Evolutionary conservation across 2,329 filamentous ascomycete species (phyloP).

Genomic region (Cytospora piceicola): DNA sequence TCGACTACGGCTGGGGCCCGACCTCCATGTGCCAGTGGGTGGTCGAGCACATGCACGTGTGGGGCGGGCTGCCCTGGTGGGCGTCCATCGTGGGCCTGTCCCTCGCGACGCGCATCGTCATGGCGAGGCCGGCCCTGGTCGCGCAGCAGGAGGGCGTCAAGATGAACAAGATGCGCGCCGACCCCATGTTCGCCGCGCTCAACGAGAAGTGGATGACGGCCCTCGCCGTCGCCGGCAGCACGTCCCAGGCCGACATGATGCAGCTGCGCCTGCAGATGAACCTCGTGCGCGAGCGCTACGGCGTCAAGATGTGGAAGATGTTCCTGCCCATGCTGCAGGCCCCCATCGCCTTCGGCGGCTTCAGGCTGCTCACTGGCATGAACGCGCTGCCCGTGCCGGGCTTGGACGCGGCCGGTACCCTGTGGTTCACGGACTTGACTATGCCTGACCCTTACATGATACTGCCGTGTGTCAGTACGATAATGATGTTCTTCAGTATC

Average conservation of each 20-base stretch:
- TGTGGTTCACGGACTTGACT: slow-evolving; percentile 83
- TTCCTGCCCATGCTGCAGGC: slow-evolving; percentile 61
- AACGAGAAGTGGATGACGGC: slow-evolving; percentile 56
- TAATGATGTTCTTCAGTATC: slow-evolving; percentile 60
- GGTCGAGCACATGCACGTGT: slow-evolving; percentile 83
- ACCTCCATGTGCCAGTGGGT: slow-evolving; percentile 73
- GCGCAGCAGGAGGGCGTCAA: slow-evolving; percentile 66
- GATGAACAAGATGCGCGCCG: slow-evolving; percentile 59
- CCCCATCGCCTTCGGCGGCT: slow-evolving; percentile 79
- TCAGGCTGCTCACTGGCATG: slow-evolving; percentile 78
- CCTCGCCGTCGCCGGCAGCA: slow-evolving; percentile 37
- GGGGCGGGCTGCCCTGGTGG: slow-evolving; percentile 79
- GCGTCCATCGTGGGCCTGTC: slow-evolving; percentile 70
- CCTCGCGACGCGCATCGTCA: slow-evolving; percentile 63
- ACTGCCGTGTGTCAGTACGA: slow-evolving; percentile 66
- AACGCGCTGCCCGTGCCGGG: slow-evolving; percentile 77
- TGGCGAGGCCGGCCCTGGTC: slow-evolving; percentile 68
- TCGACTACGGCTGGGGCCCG: slow-evolving; percentile 86
- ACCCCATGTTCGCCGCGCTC: slow-evolving; percentile 58
- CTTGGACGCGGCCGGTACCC: slow-evolving; percentile 68
- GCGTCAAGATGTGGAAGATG: slow-evolving; percentile 54
- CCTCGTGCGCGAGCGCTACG: slow-evolving; percentile 56
- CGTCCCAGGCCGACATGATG: slow-evolving; percentile 53
- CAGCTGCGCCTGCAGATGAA: slow-evolving; percentile 52
- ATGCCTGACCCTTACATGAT: slow-evolving; percentile 76